A percentile compares a stretch with the other conserved stretches of the same genome.
Conservation (phyloP, 495 filamentous ascomycete species). For the Tetracladium setigerum region DNA sequence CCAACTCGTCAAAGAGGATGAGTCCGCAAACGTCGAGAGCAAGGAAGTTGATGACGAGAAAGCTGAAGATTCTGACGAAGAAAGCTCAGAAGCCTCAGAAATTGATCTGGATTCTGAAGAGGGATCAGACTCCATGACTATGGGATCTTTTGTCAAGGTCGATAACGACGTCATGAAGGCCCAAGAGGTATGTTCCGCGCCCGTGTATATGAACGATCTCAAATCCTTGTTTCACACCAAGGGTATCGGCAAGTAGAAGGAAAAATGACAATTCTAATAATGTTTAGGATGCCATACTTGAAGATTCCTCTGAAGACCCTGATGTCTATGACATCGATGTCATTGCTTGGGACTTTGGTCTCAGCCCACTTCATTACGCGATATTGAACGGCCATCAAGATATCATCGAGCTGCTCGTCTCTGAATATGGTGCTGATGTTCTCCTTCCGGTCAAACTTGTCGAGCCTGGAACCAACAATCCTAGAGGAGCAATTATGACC, state of each 20-base stretch:
- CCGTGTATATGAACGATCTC: no score
- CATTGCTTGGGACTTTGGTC: slow-evolving; percentile 64
- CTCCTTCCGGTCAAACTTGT: slow-evolving; percentile 59
- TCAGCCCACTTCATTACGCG: slow-evolving; percentile 67
- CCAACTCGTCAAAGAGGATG: slow-evolving; percentile 7
- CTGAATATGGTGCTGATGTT: slow-evolving; percentile 66
- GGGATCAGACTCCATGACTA: slow-evolving; percentile 33
- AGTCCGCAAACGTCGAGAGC: slow-evolving; percentile 26
- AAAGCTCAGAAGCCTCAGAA: slow-evolving; percentile 26
- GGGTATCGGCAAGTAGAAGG: no score
- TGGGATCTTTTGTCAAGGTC: slow-evolving; percentile 57
- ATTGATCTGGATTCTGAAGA: slow-evolving; percentile 17
- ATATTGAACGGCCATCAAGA: slow-evolving; percentile 62
- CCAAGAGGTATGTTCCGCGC: slow-evolving; percentile 21
- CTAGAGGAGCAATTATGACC: slow-evolving; percentile 52
- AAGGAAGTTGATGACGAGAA: slow-evolving; percentile 33
- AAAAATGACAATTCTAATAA: background rate
- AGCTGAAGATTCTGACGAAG: slow-evolving; percentile 34
- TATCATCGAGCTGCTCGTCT: slow-evolving; percentile 59
- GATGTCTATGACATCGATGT: slow-evolving; percentile 74
- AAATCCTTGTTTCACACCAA: no score
- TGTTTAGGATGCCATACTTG: slow-evolving; percentile 19
- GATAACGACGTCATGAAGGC: slow-evolving; percentile 28
- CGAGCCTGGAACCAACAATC: slow-evolving; percentile 33
- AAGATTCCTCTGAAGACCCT: slow-evolving; percentile 55